These are phyloP conservation scores for Penicillium cataractarum DNA, from an alignment of 495 filamentous ascomycete genomes.

Conservation along the genomic window DNA sequence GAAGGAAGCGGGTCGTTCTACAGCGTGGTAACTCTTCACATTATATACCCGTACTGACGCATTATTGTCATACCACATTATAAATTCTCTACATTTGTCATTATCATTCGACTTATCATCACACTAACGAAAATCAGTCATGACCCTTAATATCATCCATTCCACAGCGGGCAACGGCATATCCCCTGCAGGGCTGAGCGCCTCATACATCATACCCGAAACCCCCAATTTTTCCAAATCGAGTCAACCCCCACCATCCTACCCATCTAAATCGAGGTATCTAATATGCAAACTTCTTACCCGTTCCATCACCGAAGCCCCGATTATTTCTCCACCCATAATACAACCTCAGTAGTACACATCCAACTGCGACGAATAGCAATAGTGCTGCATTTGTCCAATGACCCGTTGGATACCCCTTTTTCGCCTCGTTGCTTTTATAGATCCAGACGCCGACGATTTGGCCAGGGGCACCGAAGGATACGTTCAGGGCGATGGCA, in stretches of 20 bases:
- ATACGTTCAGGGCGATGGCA: slow-evolving; percentile 70
- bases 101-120: not conserved
- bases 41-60: too few species aligned
- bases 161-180: not conserved
- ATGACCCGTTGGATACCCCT: slow-evolving; percentile 70
- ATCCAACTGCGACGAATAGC: slow-evolving; percentile 41
- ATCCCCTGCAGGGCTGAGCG: not conserved
- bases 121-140: too few species aligned
- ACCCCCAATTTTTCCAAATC: too few species aligned
- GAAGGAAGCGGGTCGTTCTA: too few species aligned
- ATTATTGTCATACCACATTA: not conserved
- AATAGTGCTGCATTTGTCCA: slow-evolving; percentile 57
- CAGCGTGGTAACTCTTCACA: too few species aligned
- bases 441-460: slow-evolving; percentile 77
- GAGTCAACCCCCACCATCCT: not conserved
- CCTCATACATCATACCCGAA: not conserved
- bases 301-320: slow-evolving; percentile 19
- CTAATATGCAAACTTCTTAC: slow-evolving; percentile 41
- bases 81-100: not conserved
- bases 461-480: slow-evolving; percentile 67
- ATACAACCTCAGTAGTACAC: slow-evolving; percentile 41
- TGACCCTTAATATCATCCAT: not conserved
- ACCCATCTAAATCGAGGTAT: slow-evolving; percentile 6
- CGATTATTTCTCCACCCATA: slow-evolving; percentile 42
- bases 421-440: slow-evolving; percentile 59